phyloP scores from a whole-genome alignment of 169 alveolate species.

The Plasmodium gaboni region DNA sequence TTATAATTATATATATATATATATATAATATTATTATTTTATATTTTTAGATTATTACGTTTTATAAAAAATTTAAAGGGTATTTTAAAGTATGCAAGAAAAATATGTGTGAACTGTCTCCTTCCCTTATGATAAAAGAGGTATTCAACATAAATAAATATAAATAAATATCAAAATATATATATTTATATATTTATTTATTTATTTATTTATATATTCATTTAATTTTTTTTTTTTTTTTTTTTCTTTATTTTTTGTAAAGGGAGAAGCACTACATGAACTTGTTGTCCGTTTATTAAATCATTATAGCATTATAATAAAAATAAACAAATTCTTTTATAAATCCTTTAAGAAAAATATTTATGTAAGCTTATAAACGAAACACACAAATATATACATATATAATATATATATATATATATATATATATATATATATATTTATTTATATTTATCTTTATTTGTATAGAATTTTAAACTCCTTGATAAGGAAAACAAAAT shows the following conservation, averaged over 20 bases:
- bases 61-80: too few relatives aligned
- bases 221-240: not conserved
- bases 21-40: too few relatives aligned
- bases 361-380: slow-evolving; percentile 3
- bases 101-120: too few relatives aligned
- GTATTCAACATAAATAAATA: too few relatives aligned
- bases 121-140: too few relatives aligned
- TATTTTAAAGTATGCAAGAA: too few relatives aligned
- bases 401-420: not conserved
- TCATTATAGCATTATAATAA: not conserved
- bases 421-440: not conserved
- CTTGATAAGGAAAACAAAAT: too few relatives aligned
- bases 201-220: not conserved
- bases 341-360: not conserved
- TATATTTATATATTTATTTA: not conserved
- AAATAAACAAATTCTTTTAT: slow-evolving; percentile 2
- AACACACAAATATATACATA: not conserved
- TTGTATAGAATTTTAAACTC: not conserved
- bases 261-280: not conserved
- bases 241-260: not conserved
- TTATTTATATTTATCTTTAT: not conserved
- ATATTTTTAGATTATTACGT: too few relatives aligned
- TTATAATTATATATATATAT: too few relatives aligned
- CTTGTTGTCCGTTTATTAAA: not conserved
- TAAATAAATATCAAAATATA: not conserved